These are phyloP conservation scores for Leccinum rimulosum DNA, from an alignment of 768 basidiomycete species.

Conservation along the genomic window DNA sequence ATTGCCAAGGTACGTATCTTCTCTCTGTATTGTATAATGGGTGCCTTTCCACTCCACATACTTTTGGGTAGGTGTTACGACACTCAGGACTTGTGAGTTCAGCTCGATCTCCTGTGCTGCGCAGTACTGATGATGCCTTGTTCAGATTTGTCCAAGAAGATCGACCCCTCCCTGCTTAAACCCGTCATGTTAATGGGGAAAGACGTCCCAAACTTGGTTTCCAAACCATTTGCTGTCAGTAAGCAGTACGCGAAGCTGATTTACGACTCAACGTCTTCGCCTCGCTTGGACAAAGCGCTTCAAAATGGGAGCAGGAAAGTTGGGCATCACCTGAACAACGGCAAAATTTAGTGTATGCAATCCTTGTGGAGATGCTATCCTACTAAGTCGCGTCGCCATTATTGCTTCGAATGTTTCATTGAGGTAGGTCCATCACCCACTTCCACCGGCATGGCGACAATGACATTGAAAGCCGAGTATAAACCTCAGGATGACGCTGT, in stretches of 20 bases:
- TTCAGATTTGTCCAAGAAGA: conserved; percentile 94
- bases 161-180: conserved; percentile 86
- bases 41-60: conserved; percentile 97
- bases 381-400: conserved; percentile 98
- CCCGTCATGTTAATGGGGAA: conserved; percentile 93
- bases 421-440: conserved; percentile 97
- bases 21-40: neutral
- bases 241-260: conserved; percentile 91
- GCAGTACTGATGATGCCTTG: neutral
- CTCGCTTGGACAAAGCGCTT: conserved; percentile 92
- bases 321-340: conserved; percentile 84
- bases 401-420: conserved; percentile 88
- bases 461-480: conserved; percentile 91
- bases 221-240: conserved; percentile 79
- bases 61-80: conserved; percentile 97
- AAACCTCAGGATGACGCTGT: conserved; percentile 86
- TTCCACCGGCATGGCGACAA: conserved; percentile 89
- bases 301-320: conserved; percentile 89
- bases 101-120: neutral
- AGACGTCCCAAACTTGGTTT: conserved; percentile 97
- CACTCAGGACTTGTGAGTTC: conserved; percentile 89
- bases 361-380: conserved; percentile 93
- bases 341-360: conserved; percentile 91
- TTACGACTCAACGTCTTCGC: conserved; percentile 95
- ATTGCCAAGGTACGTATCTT: conserved; percentile 62